These are phyloP conservation scores for Eleusine indica DNA, from an alignment of 176 grass and related monocot genomes.

Conservation along the genomic window DNA sequence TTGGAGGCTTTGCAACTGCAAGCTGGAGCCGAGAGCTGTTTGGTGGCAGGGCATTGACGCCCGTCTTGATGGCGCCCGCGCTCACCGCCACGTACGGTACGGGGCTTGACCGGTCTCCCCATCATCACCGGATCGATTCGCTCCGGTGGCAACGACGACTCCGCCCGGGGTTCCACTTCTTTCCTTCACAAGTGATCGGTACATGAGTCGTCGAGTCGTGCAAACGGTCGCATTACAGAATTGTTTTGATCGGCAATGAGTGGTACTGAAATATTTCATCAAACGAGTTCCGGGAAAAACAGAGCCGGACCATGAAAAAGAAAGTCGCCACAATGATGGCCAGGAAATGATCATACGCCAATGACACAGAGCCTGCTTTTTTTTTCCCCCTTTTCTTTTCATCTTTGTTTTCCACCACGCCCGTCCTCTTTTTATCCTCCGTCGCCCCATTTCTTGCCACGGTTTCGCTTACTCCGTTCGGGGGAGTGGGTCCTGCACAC, in stretches of 20 bases:
- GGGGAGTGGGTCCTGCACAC: background rate
- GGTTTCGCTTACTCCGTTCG: background rate
- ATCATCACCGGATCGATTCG: constrained; percentile 6
- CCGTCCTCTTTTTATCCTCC: background rate
- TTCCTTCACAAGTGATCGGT: background rate
- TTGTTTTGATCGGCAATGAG: background rate
- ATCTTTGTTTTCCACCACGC: background rate
- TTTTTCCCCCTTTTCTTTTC: background rate
- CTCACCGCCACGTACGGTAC: constrained; percentile 41
- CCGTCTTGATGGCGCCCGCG: constrained; percentile 26
- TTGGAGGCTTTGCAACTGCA: background rate
- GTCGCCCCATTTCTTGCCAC: background rate
- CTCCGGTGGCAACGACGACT: background rate
- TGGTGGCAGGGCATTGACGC: constrained; percentile 41
- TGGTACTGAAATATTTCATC: background rate
- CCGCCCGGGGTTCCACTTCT: background rate
- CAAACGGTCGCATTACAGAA: background rate
- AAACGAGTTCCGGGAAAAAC: background rate
- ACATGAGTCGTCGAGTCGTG: background rate
- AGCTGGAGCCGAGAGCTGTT: background rate
- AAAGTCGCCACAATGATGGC: constrained; percentile 20
- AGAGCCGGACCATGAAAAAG: background rate
- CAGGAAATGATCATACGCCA: constrained; percentile 30
- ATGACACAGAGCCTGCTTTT: constrained; percentile 31
- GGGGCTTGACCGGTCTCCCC: constrained; percentile 47